A percentile compares a stretch with the other conserved stretches of the same genome.
phyloP scores from a whole-genome alignment of 2,329 filamentous ascomycete genomes.

The Xylariaceae sp. region DNA sequence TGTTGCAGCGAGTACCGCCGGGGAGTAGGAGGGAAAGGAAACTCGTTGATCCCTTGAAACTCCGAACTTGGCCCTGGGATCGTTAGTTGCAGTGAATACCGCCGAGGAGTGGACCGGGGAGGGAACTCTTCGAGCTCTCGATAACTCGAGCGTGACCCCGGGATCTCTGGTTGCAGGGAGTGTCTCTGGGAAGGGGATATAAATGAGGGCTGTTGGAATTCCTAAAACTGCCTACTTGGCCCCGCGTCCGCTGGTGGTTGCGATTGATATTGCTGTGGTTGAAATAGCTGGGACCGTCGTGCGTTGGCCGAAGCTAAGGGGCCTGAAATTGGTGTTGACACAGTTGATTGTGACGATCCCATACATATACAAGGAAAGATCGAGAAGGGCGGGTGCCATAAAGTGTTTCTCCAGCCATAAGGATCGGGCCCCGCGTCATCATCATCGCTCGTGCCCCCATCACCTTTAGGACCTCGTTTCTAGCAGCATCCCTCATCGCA shows the following conservation, averaged over 20 bases:
- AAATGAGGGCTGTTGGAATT: neutral
- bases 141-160: neutral
- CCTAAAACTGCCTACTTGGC: neutral
- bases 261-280: too few species aligned
- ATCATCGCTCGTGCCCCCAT: too few species aligned
- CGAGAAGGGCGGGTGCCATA: neutral
- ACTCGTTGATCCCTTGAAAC: too few species aligned
- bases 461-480: conserved; percentile 1
- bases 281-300: neutral
- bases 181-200: too few species aligned
- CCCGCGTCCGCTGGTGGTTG: neutral
- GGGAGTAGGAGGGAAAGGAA: neutral
- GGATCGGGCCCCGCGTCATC: neutral
- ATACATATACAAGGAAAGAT: neutral
- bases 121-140: neutral
- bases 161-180: neutral
- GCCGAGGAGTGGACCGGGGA: neutral
- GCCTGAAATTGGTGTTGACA: neutral
- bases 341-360: neutral
- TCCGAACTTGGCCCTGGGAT: neutral
- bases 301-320: neutral
- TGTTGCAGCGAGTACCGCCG: neutral
- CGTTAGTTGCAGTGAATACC: neutral
- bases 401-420: neutral
- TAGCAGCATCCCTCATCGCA: conserved; percentile 42